Conservation (phyloP, 495 filamentous ascomycete species). For the Glutinoglossum americanum region DNA sequence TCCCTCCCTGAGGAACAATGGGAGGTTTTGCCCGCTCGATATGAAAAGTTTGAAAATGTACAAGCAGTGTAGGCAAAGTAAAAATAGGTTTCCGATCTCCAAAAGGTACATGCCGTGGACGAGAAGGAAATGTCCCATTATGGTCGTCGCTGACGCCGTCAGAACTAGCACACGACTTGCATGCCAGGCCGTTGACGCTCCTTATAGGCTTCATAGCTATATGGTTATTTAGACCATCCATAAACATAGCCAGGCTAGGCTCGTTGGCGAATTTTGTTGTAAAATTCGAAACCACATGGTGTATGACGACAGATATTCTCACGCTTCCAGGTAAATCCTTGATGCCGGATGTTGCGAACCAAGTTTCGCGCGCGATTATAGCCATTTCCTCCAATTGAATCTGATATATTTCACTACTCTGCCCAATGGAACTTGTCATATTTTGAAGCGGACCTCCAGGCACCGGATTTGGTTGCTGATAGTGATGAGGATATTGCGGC, state of each 20-base stretch:
- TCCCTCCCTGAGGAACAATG: slow-evolving; percentile 9
- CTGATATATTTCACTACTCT: slow-evolving; percentile 21
- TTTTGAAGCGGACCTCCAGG: not conserved
- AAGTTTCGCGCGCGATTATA: slow-evolving; percentile 34
- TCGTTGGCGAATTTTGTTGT: slow-evolving; percentile 29
- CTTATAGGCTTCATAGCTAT: slow-evolving; percentile 44
- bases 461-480: not conserved
- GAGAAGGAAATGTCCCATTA: slow-evolving; percentile 4
- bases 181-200: slow-evolving; percentile 39
- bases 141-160: slow-evolving; percentile 5
- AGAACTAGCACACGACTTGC: slow-evolving; percentile 29
- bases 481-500: not conserved
- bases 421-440: not conserved
- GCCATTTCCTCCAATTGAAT: slow-evolving; percentile 36
- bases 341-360: slow-evolving; percentile 34
- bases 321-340: slow-evolving; percentile 40
- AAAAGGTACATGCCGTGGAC: slow-evolving; percentile 9
- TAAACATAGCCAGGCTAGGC: slow-evolving; percentile 36
- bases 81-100: slow-evolving; percentile 27
- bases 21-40: slow-evolving; percentile 16
- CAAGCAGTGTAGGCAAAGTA: slow-evolving; percentile 37
- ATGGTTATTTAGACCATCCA: slow-evolving; percentile 42
- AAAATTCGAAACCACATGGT: slow-evolving; percentile 35
- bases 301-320: slow-evolving; percentile 39
- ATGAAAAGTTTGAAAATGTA: slow-evolving; percentile 46